phyloP scores from a whole-genome alignment of 2,329 filamentous ascomycete genomes.

The Dothidotthia symphoricarpi region DNA sequence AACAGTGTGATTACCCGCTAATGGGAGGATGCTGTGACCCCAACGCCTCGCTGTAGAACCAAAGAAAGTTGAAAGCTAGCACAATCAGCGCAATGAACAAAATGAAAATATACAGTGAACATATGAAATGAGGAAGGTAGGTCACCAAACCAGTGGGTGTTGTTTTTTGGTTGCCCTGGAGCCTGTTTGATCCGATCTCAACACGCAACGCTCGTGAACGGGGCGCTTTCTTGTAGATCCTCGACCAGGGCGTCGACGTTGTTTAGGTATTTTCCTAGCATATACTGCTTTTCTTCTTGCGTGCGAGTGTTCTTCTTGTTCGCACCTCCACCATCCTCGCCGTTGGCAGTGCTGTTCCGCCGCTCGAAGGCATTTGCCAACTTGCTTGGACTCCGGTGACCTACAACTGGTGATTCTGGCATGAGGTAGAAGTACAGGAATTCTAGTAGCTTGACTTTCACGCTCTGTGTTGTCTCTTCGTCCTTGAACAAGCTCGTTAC shows the following conservation, averaged over 20 bases:
- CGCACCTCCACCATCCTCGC: conserved; percentile 30
- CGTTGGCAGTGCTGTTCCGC: conserved; percentile 29
- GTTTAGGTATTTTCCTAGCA: conserved; percentile 76
- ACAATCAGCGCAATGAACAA: neutral
- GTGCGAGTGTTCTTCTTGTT: conserved; percentile 50
- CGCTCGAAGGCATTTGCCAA: conserved; percentile 34
- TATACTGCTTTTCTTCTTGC: conserved; percentile 77
- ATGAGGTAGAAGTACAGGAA: conserved; percentile 99
- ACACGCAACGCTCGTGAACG: conserved; percentile 44
- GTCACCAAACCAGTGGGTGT: neutral
- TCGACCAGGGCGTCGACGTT: conserved; percentile 77
- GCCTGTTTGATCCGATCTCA: conserved; percentile 6
- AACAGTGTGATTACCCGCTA: conserved; percentile 12
- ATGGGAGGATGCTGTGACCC: conserved; percentile 14
- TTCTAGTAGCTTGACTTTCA: conserved; percentile 94
- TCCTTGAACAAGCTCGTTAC: conserved; percentile 92
- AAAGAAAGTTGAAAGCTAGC: conserved; percentile 7
- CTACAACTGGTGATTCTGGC: conserved; percentile 68
- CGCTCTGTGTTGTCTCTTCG: conserved; percentile 77
- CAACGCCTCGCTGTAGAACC: conserved; percentile 29
- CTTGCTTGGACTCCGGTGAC: conserved; percentile 37
- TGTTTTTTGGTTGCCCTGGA: neutral
- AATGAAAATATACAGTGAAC: neutral
- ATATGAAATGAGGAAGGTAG: too few relatives aligned
- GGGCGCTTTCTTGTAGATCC: conserved; percentile 75